Conservation (phyloP, 2,329 filamentous ascomycete genomes). For the Neonectria coccinea region DNA sequence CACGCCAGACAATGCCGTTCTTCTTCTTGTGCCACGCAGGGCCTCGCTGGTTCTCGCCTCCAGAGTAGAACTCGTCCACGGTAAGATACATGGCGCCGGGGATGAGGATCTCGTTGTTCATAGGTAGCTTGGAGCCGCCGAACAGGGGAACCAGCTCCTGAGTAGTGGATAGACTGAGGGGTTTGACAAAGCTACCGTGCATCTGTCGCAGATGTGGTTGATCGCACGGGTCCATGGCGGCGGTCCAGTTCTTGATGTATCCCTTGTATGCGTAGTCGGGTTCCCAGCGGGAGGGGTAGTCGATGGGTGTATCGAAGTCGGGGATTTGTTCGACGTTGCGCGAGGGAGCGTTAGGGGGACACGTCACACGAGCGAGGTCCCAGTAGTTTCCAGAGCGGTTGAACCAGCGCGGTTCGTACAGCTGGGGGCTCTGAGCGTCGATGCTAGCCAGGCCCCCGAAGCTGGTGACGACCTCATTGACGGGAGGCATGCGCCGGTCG, state of each 20-base stretch:
- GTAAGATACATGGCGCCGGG: slow-evolving; percentile 74
- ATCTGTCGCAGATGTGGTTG: slow-evolving; percentile 63
- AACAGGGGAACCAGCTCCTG: slow-evolving; percentile 70
- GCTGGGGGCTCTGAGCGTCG: slow-evolving; percentile 49
- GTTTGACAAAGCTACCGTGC: slow-evolving; percentile 69
- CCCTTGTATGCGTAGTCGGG: slow-evolving; percentile 57
- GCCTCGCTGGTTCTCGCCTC: slow-evolving; percentile 63
- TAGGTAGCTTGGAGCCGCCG: slow-evolving; percentile 70
- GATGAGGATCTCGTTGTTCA: slow-evolving; percentile 74
- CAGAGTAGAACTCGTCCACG: slow-evolving; percentile 68
- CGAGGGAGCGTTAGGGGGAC: slow-evolving; percentile 66
- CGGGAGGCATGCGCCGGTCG: slow-evolving; percentile 56
- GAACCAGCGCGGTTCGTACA: slow-evolving; percentile 62
- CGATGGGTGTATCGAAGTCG: slow-evolving; percentile 48
- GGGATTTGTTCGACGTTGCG: slow-evolving; percentile 51
- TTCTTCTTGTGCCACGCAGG: slow-evolving; percentile 69
- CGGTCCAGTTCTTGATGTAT: slow-evolving; percentile 69
- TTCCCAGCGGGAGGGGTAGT: slow-evolving; percentile 51
- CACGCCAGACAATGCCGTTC: slow-evolving; percentile 71
- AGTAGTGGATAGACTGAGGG: slow-evolving; percentile 63
- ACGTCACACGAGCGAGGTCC: slow-evolving; percentile 67
- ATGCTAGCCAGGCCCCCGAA: slow-evolving; percentile 56
- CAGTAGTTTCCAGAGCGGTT: slow-evolving; percentile 65
- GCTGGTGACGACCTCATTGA: slow-evolving; percentile 57
- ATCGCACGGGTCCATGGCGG: slow-evolving; percentile 68